Evolutionary conservation across 768 basidiomycete genomes (phyloP), one percentile per base, ranked within the genome.

Genomic region (Serpula lacrymans): DNA sequence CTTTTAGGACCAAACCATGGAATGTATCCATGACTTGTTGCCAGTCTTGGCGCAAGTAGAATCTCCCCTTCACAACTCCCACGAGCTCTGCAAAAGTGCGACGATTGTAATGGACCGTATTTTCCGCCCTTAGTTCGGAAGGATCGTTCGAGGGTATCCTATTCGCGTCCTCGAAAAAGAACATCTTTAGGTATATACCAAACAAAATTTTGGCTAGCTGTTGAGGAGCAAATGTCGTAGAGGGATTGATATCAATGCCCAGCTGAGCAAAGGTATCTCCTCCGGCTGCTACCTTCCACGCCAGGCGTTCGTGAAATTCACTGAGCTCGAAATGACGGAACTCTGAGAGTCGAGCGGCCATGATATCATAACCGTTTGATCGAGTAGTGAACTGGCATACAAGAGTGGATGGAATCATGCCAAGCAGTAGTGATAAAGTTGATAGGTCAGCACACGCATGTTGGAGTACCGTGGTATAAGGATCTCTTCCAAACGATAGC

Each of bases 91-190:
- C 75, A 37, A 80, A 78, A 22, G 67, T 71, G 26, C 60, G 60
- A 10, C 80, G 69, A 7, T 56, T 65, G 47, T 82, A 80, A 44
- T 74, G 74, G 14, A 68, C n/a, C n/a, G n/a, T n/a, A n/a, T n/a
- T n/a, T n/a, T n/a, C n/a, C n/a, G n/a, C n/a, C n/a, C n/a, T n/a
- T n/a, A n/a, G n/a, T n/a, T n/a, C n/a, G n/a, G n/a, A n/a, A n/a
- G n/a, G n/a, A n/a, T n/a, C n/a, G n/a, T n/a, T n/a, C n/a, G n/a
- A n/a, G n/a, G n/a, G n/a, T n/a, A 13, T 29, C 20, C 20, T 28
- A 36, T 24, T 28, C 27, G n/a, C 9, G 27, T 28, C 27, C 27
- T 28, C 27, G 27, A 9, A 9, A 9, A 9, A 9, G 39, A 77
- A 80, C 60, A 78, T 64, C 22, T 58, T 44, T 18, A 58, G 57